Percentiles rank a stretch among this genome's conserved stretches.
phyloP scores from a whole-genome alignment of 176 grass and related monocot genomes.

The Oryza rufipogon region DNA sequence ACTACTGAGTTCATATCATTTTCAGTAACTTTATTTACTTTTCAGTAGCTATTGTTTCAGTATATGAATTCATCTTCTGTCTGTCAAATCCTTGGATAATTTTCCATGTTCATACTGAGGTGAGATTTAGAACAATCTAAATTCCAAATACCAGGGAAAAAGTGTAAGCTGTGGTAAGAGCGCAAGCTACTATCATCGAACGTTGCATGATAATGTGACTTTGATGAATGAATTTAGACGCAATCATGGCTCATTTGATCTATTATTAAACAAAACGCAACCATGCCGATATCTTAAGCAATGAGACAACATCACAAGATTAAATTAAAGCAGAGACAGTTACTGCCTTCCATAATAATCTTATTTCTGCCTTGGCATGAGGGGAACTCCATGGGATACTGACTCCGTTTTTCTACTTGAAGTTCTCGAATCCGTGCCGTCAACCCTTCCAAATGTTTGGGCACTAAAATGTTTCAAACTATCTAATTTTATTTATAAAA shows the following conservation, averaged over 20 bases:
- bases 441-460: too few species aligned
- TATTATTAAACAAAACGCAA: conserved; percentile 34
- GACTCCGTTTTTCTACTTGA: not conserved
- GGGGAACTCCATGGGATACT: conserved; percentile 12
- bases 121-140: not conserved
- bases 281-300: conserved; percentile 33
- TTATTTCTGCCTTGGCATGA: conserved; percentile 34
- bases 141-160: not conserved
- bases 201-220: not conserved
- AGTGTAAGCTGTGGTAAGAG: conserved; percentile 1
- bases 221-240: conserved; percentile 23
- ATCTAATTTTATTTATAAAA: too few species aligned
- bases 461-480: too few species aligned
- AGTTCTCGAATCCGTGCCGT: too few species aligned
- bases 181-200: not conserved
- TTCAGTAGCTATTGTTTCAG: not conserved
- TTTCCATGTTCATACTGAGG: conserved; percentile 1
- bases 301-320: conserved; percentile 24
- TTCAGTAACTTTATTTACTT: conserved; percentile 12
- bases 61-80: conserved; percentile 32
- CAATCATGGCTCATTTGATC: conserved; percentile 25
- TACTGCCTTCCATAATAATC: conserved; percentile 30
- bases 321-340: conserved; percentile 45
- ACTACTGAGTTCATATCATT: not conserved
- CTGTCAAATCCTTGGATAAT: conserved; percentile 17